Evolutionary conservation across 169 alveolate genomes (phyloP).

Genomic region (Plasmodium fragile): DNA sequence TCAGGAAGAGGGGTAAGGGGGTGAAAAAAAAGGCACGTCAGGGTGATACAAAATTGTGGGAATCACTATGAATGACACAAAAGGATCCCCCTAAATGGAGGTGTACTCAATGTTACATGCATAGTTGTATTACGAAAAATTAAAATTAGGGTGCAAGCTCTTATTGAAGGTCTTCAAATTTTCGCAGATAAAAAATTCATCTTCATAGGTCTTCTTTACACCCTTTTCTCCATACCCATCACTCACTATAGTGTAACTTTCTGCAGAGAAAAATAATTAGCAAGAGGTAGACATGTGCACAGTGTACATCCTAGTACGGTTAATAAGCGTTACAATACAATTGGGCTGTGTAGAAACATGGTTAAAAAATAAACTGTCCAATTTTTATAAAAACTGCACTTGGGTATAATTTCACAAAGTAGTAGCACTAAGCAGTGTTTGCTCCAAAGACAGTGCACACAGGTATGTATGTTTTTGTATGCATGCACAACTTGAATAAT

Average conservation of each 20-base stretch:
- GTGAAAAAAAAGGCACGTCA: neutral
- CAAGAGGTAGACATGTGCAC: neutral
- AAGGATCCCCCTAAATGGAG: neutral
- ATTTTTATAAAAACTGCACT: neutral
- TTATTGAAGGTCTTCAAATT: slow-evolving; percentile 63
- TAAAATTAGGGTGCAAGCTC: slow-evolving; percentile 59
- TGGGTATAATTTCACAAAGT: neutral
- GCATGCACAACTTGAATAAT: neutral
- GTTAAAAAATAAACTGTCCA: neutral
- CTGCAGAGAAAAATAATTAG: slow-evolving; percentile 20
- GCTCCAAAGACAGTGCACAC: neutral
- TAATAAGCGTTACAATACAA: neutral
- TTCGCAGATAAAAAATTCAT: slow-evolving; percentile 79
- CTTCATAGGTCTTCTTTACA: slow-evolving; percentile 80
- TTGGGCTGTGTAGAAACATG: neutral
- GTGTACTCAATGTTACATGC: neutral
- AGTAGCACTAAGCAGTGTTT: neutral
- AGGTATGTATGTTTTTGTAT: neutral
- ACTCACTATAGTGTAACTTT: slow-evolving; percentile 51
- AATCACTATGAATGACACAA: neutral
- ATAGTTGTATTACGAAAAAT: slow-evolving; percentile 46
- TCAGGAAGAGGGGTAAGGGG: neutral
- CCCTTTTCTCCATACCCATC: slow-evolving; percentile 82
- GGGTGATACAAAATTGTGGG: neutral
- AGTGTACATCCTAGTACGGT: neutral